These are phyloP conservation scores for Tagetes erecta DNA, from an alignment of 129 eudicot species.

Conservation along the genomic window DNA sequence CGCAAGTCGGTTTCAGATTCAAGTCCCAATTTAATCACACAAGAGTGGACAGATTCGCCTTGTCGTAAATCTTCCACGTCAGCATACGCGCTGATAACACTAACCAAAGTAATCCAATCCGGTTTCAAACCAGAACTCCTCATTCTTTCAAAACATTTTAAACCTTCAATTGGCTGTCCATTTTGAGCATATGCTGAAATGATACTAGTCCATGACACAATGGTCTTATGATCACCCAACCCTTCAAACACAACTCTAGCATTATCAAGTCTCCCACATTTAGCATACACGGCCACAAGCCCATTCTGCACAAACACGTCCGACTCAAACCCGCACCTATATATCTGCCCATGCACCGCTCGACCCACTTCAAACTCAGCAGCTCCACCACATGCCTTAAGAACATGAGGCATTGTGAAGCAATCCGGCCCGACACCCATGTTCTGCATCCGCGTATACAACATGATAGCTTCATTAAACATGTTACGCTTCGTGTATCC, in stretches of 20 bases:
- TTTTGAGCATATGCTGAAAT: conserved; percentile 72
- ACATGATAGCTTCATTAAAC: conserved; percentile 38
- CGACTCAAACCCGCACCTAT: conserved; percentile 51
- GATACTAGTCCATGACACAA: conserved; percentile 76
- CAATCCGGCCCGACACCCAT: conserved; percentile 53
- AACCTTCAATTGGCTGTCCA: conserved; percentile 64
- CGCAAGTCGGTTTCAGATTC: conserved; percentile 62
- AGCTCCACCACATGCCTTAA: conserved; percentile 65
- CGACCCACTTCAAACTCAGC: conserved; percentile 40
- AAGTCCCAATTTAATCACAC: conserved; percentile 67
- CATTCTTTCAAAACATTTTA: conserved; percentile 54
- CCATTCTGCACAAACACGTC: conserved; percentile 76
- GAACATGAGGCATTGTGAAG: conserved; percentile 66
- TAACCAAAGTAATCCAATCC: conserved; percentile 66
- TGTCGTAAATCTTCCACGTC: conserved; percentile 67
- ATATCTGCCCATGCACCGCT: conserved; percentile 66
- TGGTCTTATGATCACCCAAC: conserved; percentile 38
- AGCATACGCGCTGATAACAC: conserved; percentile 52
- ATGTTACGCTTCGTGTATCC: conserved; percentile 48
- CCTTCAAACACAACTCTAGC: conserved; percentile 57
- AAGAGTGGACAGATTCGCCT: conserved; percentile 61
- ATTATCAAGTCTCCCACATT: conserved; percentile 46
- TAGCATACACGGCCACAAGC: conserved; percentile 63
- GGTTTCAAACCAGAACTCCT: conserved; percentile 43
- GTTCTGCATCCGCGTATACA: conserved; percentile 59